Conservation (phyloP, 345 rosid species). For the Populus davidiana region DNA sequence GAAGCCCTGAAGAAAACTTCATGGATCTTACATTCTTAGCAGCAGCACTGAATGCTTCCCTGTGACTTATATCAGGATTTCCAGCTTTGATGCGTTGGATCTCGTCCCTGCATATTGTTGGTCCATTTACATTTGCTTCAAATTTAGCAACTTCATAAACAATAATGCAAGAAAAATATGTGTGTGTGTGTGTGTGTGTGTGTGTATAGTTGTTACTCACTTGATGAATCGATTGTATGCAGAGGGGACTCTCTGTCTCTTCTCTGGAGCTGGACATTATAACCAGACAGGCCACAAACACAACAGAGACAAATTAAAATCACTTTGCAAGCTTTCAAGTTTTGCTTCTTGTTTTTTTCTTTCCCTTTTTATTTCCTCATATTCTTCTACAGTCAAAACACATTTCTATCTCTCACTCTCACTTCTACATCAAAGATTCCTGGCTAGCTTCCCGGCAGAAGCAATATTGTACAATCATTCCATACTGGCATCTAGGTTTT, state of each 20-base stretch:
- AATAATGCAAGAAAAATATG: not conserved
- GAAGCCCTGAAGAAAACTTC: conserved; percentile 9
- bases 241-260: conserved; percentile 99
- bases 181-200: too few species aligned
- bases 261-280: conserved; percentile 87
- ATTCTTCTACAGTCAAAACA: conserved; percentile 10
- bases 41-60: conserved; percentile 99
- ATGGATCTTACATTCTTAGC: conserved; percentile 87
- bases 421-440: conserved; percentile 6
- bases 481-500: not conserved
- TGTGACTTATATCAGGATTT: conserved; percentile 98
- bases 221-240: conserved; percentile 99
- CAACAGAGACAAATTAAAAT: conserved; percentile 34
- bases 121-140: not conserved
- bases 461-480: conserved; percentile 2
- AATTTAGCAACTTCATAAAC: conserved; percentile 7
- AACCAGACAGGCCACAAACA: conserved; percentile 40
- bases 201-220: conserved; percentile 44
- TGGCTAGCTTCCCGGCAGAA: conserved; percentile 46
- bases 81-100: conserved; percentile 99
- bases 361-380: not conserved
- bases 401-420: conserved; percentile 19
- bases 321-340: conserved; percentile 30
- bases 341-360: not conserved
- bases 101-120: conserved; percentile 67